Base-by-base conservation (phyloP, 2,329 filamentous ascomycete genomes). In the Neurospora sp. region DNA sequence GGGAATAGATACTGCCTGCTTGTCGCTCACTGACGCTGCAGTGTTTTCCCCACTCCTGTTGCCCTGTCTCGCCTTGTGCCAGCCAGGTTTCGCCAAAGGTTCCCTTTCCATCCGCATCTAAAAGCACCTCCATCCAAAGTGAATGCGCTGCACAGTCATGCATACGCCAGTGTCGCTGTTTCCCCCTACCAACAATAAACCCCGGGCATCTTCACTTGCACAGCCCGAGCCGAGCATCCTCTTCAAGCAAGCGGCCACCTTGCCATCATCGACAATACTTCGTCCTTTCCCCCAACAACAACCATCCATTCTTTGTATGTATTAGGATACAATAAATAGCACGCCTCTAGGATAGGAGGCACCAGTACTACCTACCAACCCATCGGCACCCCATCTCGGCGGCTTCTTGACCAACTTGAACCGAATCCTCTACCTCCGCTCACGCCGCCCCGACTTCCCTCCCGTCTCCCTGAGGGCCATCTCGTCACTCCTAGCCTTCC, bases 21-120 rank as follows among this genome's bases (percentile, higher is more conserved):
- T 62, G 52, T 33, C 12, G 52, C 52, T 62, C 52, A 62, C 52
- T 62, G 52, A 62, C 52, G 52, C 52, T 62, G 52, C 37, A 62
- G 66, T 40, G 33, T 66, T 66, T 43, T 33, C 62, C 46, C 70
- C 65, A 67, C 71, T 67, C 70, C 71, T 66, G 68, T 69, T 43
- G 66, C 68, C 67, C 68, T 66, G 52, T 68, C 67, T 70, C 65
- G 68, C 62, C 71, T 67, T 71, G 68, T 67, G 67, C 69, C 71
- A 72, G 69, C 70, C 71, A 70, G 65, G 71, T 72, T 72, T 70
- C 67, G 71, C 39, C 57, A 36, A 28, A 28, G 28, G 28, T 67
- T 68, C 40, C 28, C 69, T 36, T 62, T 62, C 43, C 43, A 52
- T 52, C n/a, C 19, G 43, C 43, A 52, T 52, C 28, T 3, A 23